Base-by-base conservation (phyloP, 2,329 filamentous ascomycete genomes). In the Fusarium albidum region DNA sequence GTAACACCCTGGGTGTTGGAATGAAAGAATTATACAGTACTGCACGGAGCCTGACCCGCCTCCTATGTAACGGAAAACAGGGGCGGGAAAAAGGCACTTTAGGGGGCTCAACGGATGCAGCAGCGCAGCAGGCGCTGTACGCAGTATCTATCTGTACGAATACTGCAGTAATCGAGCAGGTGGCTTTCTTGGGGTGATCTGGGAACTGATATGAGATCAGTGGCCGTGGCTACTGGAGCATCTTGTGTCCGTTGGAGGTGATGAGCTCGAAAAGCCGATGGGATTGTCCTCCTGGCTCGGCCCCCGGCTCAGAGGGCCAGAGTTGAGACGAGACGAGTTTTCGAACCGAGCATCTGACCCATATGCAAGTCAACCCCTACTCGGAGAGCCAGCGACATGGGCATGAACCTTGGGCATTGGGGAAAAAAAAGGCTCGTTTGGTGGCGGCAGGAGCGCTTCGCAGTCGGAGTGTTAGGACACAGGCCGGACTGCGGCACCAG, bases 371-470 rank as follows among this genome's bases (percentile, higher is more conserved):
- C 50, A 55, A 55, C 33, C 46, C 35, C 44, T 48, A 21, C 21
- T 7, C 29, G 45, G 49, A 47, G 37, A 50, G 52, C 53, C 53
- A 28, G 39, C 58, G 50, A 52, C 58, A 62, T 46, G 58, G 58
- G 39, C 42, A 59, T 55, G 54, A 34, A 21, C 44, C 28, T 25
- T 42, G 29, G 54, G 51, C 35, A 46, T 28, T 42, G 46, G 34
- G 25, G 35, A 28, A 40, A 12, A 41, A 46, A 50, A 35, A 44
- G 43, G 34, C 55, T 49, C 44, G 45, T 38, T 45, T 51, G 39
- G 53, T 45, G 49, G 62, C 60, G 62, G 64, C 49, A 63, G 55
- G 41, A 63, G 64, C 64, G 64, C 59, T 64, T 65, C 45, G 41
- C 50, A 43, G 39, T 47, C 31, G 43, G 53, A 46, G 46, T 42